Evolutionary conservation across 179 eudicot genomes (phyloP).

Genomic region (Beta macrorhiza): DNA sequence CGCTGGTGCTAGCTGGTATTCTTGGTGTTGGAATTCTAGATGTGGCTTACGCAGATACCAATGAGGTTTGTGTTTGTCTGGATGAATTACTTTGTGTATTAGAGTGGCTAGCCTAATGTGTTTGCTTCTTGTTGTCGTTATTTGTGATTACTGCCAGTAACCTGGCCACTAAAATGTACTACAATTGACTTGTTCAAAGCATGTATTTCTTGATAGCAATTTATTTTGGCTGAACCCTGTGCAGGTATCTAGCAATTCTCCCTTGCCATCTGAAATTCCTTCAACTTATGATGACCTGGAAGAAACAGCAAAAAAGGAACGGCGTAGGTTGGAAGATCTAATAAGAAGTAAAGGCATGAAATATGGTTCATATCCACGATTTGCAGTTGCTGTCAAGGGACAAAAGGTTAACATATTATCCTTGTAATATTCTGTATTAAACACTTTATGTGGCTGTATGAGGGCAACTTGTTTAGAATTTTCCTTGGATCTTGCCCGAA

Average conservation of each 20-base stretch:
- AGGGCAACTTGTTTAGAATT: not conserved
- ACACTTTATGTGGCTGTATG: not conserved
- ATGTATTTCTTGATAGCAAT: constrained; percentile 8
- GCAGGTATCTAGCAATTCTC: constrained; percentile 50
- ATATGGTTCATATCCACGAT: constrained; percentile 81
- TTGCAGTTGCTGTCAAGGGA: constrained; percentile 81
- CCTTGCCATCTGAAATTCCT: constrained; percentile 51
- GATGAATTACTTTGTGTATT: not conserved
- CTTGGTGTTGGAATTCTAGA: constrained; percentile 60
- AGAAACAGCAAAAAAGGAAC: constrained; percentile 69
- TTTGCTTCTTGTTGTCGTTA: not conserved
- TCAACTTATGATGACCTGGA: constrained; percentile 58
- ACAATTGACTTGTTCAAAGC: not conserved
- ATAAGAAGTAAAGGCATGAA: constrained; percentile 70
- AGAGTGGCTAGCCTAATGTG: not conserved
- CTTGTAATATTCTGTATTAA: not conserved
- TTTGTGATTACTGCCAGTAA: not conserved
- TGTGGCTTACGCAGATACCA: constrained; percentile 69
- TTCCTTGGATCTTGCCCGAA: not conserved
- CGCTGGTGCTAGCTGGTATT: constrained; percentile 60
- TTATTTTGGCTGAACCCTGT: constrained; percentile 15
- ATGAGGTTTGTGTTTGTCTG: constrained; percentile 51
- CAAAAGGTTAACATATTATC: constrained; percentile 60
- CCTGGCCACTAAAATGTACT: not conserved
- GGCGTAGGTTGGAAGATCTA: constrained; percentile 63